These are phyloP conservation scores for Grosmannia serpens DNA, from an alignment of 2,329 filamentous ascomycete species.

Conservation along the genomic window DNA sequence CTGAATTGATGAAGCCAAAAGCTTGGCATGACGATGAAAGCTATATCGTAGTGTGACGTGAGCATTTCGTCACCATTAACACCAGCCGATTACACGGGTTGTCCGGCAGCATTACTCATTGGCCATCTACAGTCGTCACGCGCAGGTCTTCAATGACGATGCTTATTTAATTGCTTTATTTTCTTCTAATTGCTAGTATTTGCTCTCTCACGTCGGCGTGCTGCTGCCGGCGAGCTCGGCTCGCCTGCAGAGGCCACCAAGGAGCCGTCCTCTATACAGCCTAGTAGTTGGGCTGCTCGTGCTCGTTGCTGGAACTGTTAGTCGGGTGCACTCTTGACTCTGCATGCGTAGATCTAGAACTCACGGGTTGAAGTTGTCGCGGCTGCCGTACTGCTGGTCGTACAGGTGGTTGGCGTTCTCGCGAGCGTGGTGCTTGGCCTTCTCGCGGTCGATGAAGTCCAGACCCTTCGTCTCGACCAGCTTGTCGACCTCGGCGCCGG, in stretches of 20 bases:
- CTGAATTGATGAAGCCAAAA: background rate
- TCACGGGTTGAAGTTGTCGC: conserved; percentile 46
- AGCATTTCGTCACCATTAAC: background rate
- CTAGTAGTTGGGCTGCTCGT: conserved; percentile 1
- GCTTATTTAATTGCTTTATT: background rate
- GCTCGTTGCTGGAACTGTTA: background rate
- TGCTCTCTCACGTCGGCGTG: background rate
- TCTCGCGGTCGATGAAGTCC: conserved; percentile 44
- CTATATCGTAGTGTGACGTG: background rate
- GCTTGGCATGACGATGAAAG: background rate
- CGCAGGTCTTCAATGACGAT: background rate
- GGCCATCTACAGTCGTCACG: too few species aligned
- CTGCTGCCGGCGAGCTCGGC: background rate
- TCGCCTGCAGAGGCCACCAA: background rate
- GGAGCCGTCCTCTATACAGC: background rate
- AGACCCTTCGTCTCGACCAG: conserved; percentile 61
- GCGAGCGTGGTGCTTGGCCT: conserved; percentile 47
- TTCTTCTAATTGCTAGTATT: background rate
- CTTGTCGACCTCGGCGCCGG: conserved; percentile 65
- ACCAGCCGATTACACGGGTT: too few species aligned
- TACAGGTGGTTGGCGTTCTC: conserved; percentile 48
- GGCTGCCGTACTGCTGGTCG: conserved; percentile 45
- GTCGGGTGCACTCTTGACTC: background rate
- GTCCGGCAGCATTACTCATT: too few species aligned
- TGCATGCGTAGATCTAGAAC: conserved; percentile 14